Percentiles rank a stretch among this genome's conserved stretches.
phyloP scores from a whole-genome alignment of 257 asterid species.

The Cruciata laevipes region DNA sequence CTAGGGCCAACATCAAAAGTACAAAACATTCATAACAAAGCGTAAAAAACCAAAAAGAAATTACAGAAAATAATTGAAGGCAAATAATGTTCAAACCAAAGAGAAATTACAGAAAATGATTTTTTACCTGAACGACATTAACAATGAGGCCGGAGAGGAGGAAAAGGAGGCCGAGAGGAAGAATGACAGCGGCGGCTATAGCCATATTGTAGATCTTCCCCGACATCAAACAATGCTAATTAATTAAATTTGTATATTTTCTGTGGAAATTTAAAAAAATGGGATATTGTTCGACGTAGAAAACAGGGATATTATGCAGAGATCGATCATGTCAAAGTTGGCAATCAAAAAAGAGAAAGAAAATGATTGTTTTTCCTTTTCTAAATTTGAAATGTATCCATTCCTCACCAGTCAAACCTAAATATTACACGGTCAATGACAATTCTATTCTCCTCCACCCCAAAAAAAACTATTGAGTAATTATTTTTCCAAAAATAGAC shows the following conservation, averaged over 20 bases:
- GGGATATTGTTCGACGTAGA: background rate
- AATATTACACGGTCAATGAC: background rate
- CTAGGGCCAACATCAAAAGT: background rate
- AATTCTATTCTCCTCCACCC: background rate
- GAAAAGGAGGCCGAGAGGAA: constrained; percentile 69
- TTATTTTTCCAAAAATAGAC: no score
- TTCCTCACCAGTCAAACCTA: background rate
- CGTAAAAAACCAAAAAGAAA: background rate
- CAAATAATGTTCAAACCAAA: no score
- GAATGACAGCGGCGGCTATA: constrained; percentile 55
- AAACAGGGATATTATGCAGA: background rate
- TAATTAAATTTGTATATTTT: background rate
- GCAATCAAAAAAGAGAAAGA: background rate
- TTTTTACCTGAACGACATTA: constrained; percentile 59
- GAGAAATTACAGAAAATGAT: background rate
- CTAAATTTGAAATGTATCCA: background rate
- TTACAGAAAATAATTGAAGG: no score
- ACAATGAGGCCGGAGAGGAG: constrained; percentile 61
- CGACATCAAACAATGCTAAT: background rate
- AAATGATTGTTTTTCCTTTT: background rate
- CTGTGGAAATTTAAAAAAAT: background rate
- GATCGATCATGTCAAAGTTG: background rate
- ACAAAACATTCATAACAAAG: background rate
- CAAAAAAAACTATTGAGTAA: no score
- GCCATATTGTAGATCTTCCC: constrained; percentile 39